These are phyloP conservation scores for Baorangia bicolor DNA, from an alignment of 768 basidiomycete species.

Conservation along the genomic window DNA sequence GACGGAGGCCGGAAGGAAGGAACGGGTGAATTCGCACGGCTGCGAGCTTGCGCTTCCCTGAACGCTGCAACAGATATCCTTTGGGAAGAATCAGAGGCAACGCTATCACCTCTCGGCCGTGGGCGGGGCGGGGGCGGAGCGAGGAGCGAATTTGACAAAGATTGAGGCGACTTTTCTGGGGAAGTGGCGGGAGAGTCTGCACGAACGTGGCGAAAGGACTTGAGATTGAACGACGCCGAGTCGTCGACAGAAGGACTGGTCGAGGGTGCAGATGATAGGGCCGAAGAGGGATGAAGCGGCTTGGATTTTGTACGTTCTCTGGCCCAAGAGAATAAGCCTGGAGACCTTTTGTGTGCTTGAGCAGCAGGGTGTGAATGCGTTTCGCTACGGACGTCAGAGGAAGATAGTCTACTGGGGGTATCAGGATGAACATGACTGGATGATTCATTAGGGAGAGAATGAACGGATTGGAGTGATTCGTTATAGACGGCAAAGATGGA, in stretches of 20 bases:
- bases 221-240: slow-evolving; percentile 62
- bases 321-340: slow-evolving; percentile 36
- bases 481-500: slow-evolving; percentile 61
- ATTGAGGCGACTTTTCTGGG: slow-evolving; percentile 23
- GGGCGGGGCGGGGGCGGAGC: slow-evolving; percentile 40
- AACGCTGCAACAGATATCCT: slow-evolving; percentile 82
- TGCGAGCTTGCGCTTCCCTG: slow-evolving; percentile 70
- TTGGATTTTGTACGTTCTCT: slow-evolving; percentile 39
- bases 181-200: slow-evolving; percentile 39
- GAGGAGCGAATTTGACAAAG: slow-evolving; percentile 25
- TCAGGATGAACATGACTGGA: slow-evolving; percentile 17
- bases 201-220: slow-evolving; percentile 68
- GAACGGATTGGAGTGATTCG: slow-evolving; percentile 50
- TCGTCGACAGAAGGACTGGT: slow-evolving; percentile 21
- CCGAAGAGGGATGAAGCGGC: slow-evolving; percentile 29
- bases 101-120: slow-evolving; percentile 57
- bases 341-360: slow-evolving; percentile 33
- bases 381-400: slow-evolving; percentile 10
- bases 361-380: slow-evolving; percentile 15
- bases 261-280: slow-evolving; percentile 32
- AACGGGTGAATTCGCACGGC: slow-evolving; percentile 57
- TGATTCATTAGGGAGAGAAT: slow-evolving; percentile 55
- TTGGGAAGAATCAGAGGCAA: slow-evolving; percentile 64
- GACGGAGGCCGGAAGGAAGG: slow-evolving; percentile 48
- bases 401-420: slow-evolving; percentile 19